Base-by-base conservation (phyloP, 306 rosid genomes). In the Lagenaria siceraria region DNA sequence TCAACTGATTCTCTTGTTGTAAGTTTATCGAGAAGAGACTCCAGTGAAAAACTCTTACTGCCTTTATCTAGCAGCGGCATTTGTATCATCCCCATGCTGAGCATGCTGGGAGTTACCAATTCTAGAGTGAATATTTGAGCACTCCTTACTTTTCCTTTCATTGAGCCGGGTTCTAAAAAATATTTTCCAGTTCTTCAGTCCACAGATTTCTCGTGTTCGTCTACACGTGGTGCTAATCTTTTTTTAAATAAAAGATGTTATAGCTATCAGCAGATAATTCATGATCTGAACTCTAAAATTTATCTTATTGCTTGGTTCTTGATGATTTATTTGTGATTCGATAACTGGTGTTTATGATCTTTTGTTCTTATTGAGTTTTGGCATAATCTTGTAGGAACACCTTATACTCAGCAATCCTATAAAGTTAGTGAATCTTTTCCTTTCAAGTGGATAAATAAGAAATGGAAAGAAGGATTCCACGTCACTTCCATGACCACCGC, bases 401-500 rank as follows among this genome's bases (percentile, higher is more conserved):
- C 96, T 21, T 93, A 88, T 82, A 90, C 95, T 43, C 98, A 93
- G 81, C 98, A 93, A 79, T 93, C 98, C 3, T 93, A 93, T 84
- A 93, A 93, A 83, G 97, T 92, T 75, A 90, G 97, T 8, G 97
- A 92, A 84, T 87, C 96, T 36, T 92, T 92, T 84, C 97, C 97
- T 53, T 90, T 82, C 85, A 92, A 92, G 84, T 92, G 97, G 97
- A 92, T 92, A 82, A 92, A 92, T 86, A 92, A 92, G 87, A 92
- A 92, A 82, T 92, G 97, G 97, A 92, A 92, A 81, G 97, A 92
- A 92, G 97, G 97, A 74, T 92, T 92, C 86, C 97, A 90, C 69
- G 97, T 92, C 59, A 92, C 97, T 59, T 93, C 98, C 81, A 90
- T 93, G 98, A 89, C 98, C 46, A 93, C 98, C 10, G 98, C 98